These are phyloP conservation scores for Eragrostis nindensis DNA, from an alignment of 176 grass and related monocot species.

Conservation along the genomic window DNA sequence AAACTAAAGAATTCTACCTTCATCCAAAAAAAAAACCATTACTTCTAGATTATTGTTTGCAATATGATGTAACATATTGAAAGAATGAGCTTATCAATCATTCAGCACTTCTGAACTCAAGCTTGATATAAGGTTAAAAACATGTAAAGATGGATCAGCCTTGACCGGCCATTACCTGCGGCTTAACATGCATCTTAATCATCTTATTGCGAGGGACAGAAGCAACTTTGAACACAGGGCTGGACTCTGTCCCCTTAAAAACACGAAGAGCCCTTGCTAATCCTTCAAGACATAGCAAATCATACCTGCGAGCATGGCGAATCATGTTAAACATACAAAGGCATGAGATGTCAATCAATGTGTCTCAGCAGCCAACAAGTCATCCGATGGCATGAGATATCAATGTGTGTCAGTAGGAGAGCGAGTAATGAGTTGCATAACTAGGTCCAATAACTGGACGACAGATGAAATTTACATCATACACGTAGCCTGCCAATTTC, in stretches of 20 bases:
- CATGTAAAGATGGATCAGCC: not conserved
- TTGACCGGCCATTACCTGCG: constrained; percentile 55
- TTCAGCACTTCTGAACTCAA: too few relatives aligned
- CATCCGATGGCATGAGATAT: not conserved
- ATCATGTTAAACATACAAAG: constrained; percentile 23
- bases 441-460: not conserved
- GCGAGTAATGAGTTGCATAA: not conserved
- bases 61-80: not conserved
- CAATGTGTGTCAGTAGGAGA: not conserved
- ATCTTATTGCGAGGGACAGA: constrained; percentile 54
- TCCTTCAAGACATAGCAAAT: constrained; percentile 94
- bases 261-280: constrained; percentile 79
- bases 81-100: constrained; percentile 4
- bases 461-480: too few relatives aligned
- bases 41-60: not conserved
- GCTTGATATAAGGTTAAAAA: not conserved
- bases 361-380: constrained; percentile 5
- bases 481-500: too few relatives aligned
- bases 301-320: constrained; percentile 64
- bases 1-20: constrained; percentile 14
- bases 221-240: constrained; percentile 62
- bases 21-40: not conserved
- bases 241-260: constrained; percentile 69
- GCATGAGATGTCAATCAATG: too few relatives aligned
- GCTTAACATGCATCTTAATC: constrained; percentile 77